Percentiles rank a stretch among this genome's conserved stretches.
These are phyloP conservation scores for Terana coerulea DNA, from an alignment of 768 basidiomycete species.

Conservation along the genomic window DNA sequence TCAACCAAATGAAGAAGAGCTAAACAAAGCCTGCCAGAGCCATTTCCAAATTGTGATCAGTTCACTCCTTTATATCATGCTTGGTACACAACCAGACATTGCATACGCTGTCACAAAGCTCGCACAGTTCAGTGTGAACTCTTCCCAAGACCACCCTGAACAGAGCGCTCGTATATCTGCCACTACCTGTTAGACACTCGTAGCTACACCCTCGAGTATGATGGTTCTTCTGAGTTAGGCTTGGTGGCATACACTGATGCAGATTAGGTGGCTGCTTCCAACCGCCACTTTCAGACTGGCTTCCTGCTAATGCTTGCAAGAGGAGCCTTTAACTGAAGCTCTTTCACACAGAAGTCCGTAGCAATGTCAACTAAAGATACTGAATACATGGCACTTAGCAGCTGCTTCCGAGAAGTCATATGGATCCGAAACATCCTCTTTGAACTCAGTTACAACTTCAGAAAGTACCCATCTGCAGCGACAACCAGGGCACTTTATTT, in stretches of 20 bases:
- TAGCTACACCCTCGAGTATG: background rate
- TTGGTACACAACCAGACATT: constrained; percentile 15
- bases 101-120: constrained; percentile 10
- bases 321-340: constrained; percentile 21
- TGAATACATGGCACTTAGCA: constrained; percentile 11
- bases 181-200: constrained; percentile 5
- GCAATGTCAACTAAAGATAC: constrained; percentile 1
- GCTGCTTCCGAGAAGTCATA: background rate
- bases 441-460: constrained; percentile 2
- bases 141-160: constrained; percentile 2
- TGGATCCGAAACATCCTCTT: constrained; percentile 1
- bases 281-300: constrained; percentile 21
- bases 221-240: background rate
- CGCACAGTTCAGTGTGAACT: constrained; percentile 18
- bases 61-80: constrained; percentile 11
- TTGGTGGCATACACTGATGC: constrained; percentile 5
- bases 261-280: constrained; percentile 12
- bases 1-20: too few species aligned
- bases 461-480: background rate
- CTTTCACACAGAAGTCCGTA: constrained; percentile 3
- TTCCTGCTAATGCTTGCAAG: constrained; percentile 22
- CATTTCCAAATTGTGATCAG: constrained; percentile 4
- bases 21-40: background rate
- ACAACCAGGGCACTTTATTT: constrained; percentile 24
- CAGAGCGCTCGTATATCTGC: constrained; percentile 3